These are phyloP conservation scores for Vigna angularis DNA, from an alignment of 306 rosid genomes.

Conservation along the genomic window DNA sequence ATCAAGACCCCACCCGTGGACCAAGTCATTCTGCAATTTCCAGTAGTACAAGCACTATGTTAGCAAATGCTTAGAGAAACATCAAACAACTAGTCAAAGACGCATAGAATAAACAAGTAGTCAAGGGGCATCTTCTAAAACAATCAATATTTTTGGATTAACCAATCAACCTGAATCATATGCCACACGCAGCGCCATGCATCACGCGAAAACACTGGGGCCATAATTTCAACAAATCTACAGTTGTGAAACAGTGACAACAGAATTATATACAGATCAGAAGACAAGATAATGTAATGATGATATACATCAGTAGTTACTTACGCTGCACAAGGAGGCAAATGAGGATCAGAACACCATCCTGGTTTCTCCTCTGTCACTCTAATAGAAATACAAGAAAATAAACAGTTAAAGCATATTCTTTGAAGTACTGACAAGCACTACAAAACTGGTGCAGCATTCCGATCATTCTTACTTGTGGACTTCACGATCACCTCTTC, in stretches of 20 bases:
- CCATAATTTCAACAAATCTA: conserved; percentile 99
- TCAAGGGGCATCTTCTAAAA: neutral
- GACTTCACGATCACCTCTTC: conserved; percentile 86
- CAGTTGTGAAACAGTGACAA: conserved; percentile 28
- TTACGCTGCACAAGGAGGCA: conserved; percentile 99
- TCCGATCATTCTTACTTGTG: conserved; percentile 77
- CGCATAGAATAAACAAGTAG: neutral
- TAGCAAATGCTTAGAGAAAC: conserved; percentile 12
- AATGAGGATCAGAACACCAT: conserved; percentile 92
- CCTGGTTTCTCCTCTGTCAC: conserved; percentile 86
- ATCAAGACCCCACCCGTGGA: conserved; percentile 99
- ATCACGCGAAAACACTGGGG: conserved; percentile 95
- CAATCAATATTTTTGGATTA: conserved; percentile 46
- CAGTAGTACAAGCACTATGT: conserved; percentile 25
- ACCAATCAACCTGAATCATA: conserved; percentile 86
- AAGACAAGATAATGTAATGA: conserved; percentile 26
- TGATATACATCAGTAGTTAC: conserved; percentile 40
- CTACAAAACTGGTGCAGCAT: conserved; percentile 3
- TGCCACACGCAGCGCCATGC: conserved; percentile 99
- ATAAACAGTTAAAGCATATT: conserved; percentile 35
- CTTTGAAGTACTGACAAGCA: neutral
- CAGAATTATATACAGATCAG: conserved; percentile 1
- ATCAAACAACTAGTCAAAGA: neutral
- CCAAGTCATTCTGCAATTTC: conserved; percentile 86
- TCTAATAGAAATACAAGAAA: conserved; percentile 53